phyloP scores from a whole-genome alignment of 805 yeast genomes.

The Starmera pachycereana region DNA sequence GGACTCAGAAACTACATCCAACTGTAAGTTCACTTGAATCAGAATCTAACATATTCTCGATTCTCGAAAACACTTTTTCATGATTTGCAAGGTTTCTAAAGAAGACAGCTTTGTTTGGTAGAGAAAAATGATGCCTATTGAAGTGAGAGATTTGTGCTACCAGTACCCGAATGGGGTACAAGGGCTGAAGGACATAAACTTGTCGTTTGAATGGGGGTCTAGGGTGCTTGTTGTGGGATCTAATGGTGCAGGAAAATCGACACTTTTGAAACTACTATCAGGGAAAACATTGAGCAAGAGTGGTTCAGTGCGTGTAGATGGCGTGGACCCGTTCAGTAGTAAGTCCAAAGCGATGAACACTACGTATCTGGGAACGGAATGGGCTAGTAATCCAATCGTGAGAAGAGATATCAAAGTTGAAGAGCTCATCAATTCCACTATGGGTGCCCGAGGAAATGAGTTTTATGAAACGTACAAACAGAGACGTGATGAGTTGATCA shows the following conservation, averaged over 20 bases:
- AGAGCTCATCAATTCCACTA: slow-evolving; percentile 68
- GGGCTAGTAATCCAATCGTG: slow-evolving; percentile 90
- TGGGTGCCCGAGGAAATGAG: slow-evolving; percentile 38
- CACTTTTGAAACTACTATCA: slow-evolving; percentile 72
- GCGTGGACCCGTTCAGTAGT: slow-evolving; percentile 77
- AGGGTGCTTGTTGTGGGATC: slow-evolving; percentile 83
- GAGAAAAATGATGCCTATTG: slow-evolving; percentile 41
- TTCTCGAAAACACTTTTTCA: too few relatives aligned
- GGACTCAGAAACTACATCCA: too few relatives aligned
- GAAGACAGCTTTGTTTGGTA: not conserved
- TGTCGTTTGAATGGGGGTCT: slow-evolving; percentile 59
- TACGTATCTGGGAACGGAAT: slow-evolving; percentile 91
- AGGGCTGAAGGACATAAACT: slow-evolving; percentile 55
- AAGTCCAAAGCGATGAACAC: slow-evolving; percentile 36
- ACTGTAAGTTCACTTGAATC: too few relatives aligned
- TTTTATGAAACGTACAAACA: slow-evolving; percentile 33
- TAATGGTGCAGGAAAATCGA: slow-evolving; percentile 96
- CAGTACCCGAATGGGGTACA: slow-evolving; percentile 51
- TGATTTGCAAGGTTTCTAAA: too few relatives aligned
- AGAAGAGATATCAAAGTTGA: slow-evolving; percentile 86
- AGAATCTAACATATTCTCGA: too few relatives aligned
- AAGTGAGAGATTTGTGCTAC: slow-evolving; percentile 55
- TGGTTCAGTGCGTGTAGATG: slow-evolving; percentile 67
- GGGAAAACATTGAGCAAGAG: slow-evolving; percentile 80
- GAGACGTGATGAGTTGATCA: slow-evolving; percentile 66